Evolutionary conservation across 306 rosid species (phyloP), one percentile per base, ranked within the genome.

Genomic region (Casuarina equisetifolia): DNA sequence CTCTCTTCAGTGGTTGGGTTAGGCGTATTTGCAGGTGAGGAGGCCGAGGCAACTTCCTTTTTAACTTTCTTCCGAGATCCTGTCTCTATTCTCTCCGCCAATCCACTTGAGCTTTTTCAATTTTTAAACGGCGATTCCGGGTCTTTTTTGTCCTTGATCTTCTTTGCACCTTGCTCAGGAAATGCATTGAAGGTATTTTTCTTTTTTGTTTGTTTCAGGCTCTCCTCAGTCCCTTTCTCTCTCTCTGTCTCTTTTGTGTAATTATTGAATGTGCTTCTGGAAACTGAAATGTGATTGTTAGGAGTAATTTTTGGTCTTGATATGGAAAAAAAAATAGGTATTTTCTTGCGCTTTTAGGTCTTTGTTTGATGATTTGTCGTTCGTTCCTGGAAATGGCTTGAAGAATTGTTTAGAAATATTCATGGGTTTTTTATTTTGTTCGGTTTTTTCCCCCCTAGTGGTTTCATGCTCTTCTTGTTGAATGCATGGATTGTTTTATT

Each of bases 401-500:
- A 44, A 79, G 40, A 64, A 63, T 64, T 44, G 12, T 75, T 38
- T 61, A 7, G 46, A 25, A 80, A 6, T 72, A 25, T 55, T 78
- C 54, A 6, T 75, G 73, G 38, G n/a, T 42, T 76, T 62, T 63
- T 9, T 42, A 40, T 42, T 69, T 78, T 69, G 63, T 75, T 74
- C 3, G 71, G 55, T 67, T 55, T 45, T 15, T 45, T 25, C 1
- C 1, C 32, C 32, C 32, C 32, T 25, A 25, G 40, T 36, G 69
- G 63, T 72, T 76, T 72, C 51, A 70, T 75, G 78, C 43, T 71
- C 73, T 11, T 74, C 9, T 73, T 13, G 52, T 70, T 75, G 66
- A 79, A 77, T 86, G 92, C 91, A 88, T 88, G 88, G 74, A 46
- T 79, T 66, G 64, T 61, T 61, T 74, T 71, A 48, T 78, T 36